phyloP scores from a whole-genome alignment of 805 yeast genomes.

The Suhomyces sp. region DNA sequence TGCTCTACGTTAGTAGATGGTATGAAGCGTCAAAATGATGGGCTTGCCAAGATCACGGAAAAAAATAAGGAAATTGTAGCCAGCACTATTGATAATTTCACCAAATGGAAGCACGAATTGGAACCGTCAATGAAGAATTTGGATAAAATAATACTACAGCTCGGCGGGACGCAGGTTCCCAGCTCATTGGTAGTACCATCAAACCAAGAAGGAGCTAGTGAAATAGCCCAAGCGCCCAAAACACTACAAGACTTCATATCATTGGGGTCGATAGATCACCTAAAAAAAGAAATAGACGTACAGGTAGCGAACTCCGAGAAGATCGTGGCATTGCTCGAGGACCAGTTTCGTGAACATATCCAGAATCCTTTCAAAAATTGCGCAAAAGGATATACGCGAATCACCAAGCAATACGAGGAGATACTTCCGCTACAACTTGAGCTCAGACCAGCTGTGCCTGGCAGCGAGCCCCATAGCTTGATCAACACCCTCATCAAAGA shows the following conservation, averaged over 20 bases:
- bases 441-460: constrained; percentile 9
- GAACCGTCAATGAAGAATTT: constrained; percentile 23
- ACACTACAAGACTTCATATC: constrained; percentile 34
- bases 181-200: constrained; percentile 11
- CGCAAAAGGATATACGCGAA: constrained; percentile 12
- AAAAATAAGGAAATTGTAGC: constrained; percentile 11
- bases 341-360: constrained; percentile 4
- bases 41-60: constrained; percentile 13
- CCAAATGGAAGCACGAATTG: constrained; percentile 9
- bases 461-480: constrained; percentile 14
- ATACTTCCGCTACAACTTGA: constrained; percentile 17
- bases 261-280: constrained; percentile 25
- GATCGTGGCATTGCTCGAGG: constrained; percentile 14
- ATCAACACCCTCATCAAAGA: constrained; percentile 32
- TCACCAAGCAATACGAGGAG: constrained; percentile 18
- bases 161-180: constrained; percentile 32
- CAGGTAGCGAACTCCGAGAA: constrained; percentile 26
- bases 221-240: not conserved
- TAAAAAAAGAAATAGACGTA: constrained; percentile 24
- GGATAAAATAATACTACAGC: constrained; percentile 21
- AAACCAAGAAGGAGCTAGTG: not conserved
- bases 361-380: constrained; percentile 13
- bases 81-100: not conserved
- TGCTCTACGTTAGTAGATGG: constrained; percentile 14
- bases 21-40: constrained; percentile 15